These are phyloP conservation scores for Globisporangium mamillatum DNA, from an alignment of 352 stramenopile species.

Conservation along the genomic window DNA sequence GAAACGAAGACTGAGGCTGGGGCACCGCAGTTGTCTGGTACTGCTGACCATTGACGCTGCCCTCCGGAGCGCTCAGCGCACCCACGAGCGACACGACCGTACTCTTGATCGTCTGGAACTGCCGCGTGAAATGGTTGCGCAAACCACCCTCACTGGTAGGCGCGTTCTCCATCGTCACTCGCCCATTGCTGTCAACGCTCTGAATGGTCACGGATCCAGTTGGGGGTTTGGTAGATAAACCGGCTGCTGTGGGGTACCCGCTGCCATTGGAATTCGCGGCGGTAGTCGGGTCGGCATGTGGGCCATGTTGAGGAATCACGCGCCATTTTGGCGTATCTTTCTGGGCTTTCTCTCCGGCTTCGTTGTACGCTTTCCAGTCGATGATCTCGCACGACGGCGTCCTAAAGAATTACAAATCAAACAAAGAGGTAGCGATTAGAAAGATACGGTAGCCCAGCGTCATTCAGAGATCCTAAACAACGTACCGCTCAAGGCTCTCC, in stretches of 20 bases:
- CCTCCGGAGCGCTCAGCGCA: conserved; percentile 24
- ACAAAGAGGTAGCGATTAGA: not conserved
- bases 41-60: not conserved
- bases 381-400: conserved; percentile 74
- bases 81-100: conserved; percentile 46
- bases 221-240: conserved; percentile 23
- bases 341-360: conserved; percentile 55
- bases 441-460: not conserved
- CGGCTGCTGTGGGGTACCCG: not conserved
- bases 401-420: conserved; percentile 16
- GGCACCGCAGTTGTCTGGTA: conserved; percentile 3
- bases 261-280: conserved; percentile 3
- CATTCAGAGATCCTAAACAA: not conserved
- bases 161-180: conserved; percentile 10
- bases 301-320: conserved; percentile 76
- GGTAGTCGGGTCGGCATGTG: conserved; percentile 41
- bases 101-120: conserved; percentile 48
- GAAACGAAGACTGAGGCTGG: not conserved
- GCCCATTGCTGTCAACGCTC: conserved; percentile 1
- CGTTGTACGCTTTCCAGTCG: conserved; percentile 87
- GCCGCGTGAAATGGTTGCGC: conserved; percentile 35
- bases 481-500: conserved; percentile 32
- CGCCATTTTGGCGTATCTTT: conserved; percentile 69
- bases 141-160: conserved; percentile 22
- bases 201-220: conserved; percentile 15